Conservation (phyloP, 208 protist species). For the Trypanosomatidae sp. region DNA sequence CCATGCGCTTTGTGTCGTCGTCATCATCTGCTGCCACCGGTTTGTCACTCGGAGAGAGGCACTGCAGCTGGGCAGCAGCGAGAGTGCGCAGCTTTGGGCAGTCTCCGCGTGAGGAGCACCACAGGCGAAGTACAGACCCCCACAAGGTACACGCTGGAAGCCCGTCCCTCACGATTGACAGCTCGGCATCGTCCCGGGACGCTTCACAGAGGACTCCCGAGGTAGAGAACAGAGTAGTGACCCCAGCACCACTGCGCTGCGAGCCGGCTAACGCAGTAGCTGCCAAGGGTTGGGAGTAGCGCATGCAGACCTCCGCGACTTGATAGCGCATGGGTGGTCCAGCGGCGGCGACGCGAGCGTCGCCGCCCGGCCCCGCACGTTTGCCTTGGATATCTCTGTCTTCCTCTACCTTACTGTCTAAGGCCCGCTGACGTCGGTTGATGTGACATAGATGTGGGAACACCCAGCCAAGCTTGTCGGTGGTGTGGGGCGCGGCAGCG, state of each 20-base stretch:
- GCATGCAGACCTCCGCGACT: neutral
- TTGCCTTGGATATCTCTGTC: neutral
- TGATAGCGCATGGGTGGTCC: neutral
- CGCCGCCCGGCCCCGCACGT: neutral
- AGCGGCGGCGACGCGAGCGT: neutral
- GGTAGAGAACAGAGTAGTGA: neutral
- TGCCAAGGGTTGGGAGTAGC: conserved; percentile 1
- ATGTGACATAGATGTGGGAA: conserved; percentile 3
- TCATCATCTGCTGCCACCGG: neutral
- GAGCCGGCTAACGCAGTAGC: neutral
- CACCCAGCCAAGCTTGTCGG: conserved; percentile 5
- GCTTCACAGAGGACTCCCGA: neutral
- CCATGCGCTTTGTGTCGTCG: neutral
- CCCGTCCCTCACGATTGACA: neutral
- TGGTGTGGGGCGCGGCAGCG: neutral
- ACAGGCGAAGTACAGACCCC: conserved; percentile 9
- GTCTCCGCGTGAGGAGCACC: neutral
- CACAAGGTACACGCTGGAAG: conserved; percentile 14
- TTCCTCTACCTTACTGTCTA: conserved; percentile 1
- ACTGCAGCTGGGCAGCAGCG: conserved; percentile 4
- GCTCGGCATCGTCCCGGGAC: neutral
- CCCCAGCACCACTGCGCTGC: neutral
- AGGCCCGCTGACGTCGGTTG: neutral
- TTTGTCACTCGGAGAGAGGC: neutral
- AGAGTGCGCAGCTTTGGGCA: conserved; percentile 11